phyloP scores from a whole-genome alignment of 1,284 basidiomycete genomes.

The Rhodotorula sp. region DNA sequence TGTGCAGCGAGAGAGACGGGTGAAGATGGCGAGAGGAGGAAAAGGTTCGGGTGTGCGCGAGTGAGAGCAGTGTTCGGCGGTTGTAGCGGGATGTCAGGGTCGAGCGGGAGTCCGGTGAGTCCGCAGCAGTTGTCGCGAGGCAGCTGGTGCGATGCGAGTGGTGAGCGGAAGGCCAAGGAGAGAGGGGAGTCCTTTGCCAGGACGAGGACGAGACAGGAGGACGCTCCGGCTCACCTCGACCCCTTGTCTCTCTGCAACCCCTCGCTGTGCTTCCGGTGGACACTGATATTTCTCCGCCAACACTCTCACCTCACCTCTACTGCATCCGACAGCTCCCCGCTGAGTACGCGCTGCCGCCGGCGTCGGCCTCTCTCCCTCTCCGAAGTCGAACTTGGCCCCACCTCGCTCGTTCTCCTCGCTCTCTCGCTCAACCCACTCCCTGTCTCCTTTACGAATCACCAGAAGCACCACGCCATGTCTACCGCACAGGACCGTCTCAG shows the following conservation, averaged over 20 bases:
- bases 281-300: background rate
- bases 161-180: background rate
- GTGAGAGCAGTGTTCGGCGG: too few relatives aligned
- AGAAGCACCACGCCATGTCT: background rate
- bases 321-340: too few relatives aligned
- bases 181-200: background rate
- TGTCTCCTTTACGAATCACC: too few relatives aligned
- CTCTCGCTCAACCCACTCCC: background rate
- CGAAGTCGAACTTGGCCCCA: background rate
- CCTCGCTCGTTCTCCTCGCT: background rate
- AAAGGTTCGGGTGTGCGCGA: too few relatives aligned
- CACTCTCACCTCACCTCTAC: background rate
- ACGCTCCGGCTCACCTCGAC: too few relatives aligned
- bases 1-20: too few relatives aligned
- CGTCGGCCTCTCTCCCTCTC: background rate
- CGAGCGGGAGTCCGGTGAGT: background rate
- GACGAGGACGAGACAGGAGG: background rate
- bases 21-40: too few relatives aligned
- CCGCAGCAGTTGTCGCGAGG: too few relatives aligned
- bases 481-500: constrained; percentile 13
- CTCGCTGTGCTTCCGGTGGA: background rate
- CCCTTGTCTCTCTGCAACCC: too few relatives aligned
- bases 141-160: background rate
- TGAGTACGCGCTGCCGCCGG: background rate
- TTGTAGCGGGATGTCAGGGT: background rate